Evolutionary conservation across 2,329 filamentous ascomycete species (phyloP), one percentile per base, ranked within the genome.

Genomic region (Cladosporium sp.): DNA sequence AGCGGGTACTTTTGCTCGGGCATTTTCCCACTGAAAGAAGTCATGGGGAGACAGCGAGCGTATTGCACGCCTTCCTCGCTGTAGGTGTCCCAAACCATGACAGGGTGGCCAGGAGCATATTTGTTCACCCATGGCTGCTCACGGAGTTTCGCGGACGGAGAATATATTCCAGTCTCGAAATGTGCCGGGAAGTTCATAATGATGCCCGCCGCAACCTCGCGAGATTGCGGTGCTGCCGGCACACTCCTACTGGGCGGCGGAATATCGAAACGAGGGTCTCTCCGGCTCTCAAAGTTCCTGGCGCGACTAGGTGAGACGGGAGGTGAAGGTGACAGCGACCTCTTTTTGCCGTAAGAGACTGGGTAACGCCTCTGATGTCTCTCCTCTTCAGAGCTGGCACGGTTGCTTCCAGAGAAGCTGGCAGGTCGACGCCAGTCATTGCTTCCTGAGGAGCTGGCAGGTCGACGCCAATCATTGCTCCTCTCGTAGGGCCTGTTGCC

Each of bases 31-130:
- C 21, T 28, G 56, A 67, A 61, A 18, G 64, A 66, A 2, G 66
- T 68, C 46, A 61, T 35, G 7, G 53, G 64, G 5, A 61, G 44
- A 29, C 64, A 66, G 44, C 46, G 56, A n/a, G 55, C 60, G 53
- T 62, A 52, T 3, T 26, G 11, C 33, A 40, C 62, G 31, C 37
- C 62, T 2, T 33, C 23, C 21, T 10, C 2, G 6, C 3, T 5
- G 14, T 44, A 53, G 18, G 31, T 28, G 56, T 60, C 55, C 62
- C 62, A 65, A 18, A 65, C 23, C 12, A 52, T 10, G 29, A 33
- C 23, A n/a, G 31, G 31, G 49, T 65, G 62, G 52, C 16, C 8
- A 23, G 23, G 31, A 10, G 37, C 62, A 1, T 14, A 0, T 5
- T 31, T 8, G 31, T 65, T 65, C 5, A 65, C 55, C 28, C 49